Base-by-base conservation (phyloP, 345 rosid genomes). In the Rhodamnia rubescens region DNA sequence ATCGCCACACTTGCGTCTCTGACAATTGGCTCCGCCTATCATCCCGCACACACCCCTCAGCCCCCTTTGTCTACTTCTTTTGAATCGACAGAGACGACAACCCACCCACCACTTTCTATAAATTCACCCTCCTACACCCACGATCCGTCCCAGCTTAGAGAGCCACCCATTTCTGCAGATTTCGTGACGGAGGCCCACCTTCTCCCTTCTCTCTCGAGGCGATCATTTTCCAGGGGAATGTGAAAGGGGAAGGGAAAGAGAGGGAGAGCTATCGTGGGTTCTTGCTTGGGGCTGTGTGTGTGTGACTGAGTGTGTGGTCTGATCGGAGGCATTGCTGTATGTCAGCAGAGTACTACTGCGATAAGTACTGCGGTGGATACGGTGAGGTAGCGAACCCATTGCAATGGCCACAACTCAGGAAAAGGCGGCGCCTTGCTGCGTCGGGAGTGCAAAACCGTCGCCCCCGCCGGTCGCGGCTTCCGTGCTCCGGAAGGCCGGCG, bases 321-420 rank as follows among this genome's bases (percentile, higher is more conserved):
- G 75, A 64, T 64, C 44, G 44, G 78, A 64, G 78, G 78, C 78
- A 64, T 84, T 90, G 90, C 92, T 92, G 95, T 91, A 92, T 93
- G 95, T 92, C 93, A 91, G 89, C 86, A 84, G 90, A 85, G 87
- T 86, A 88, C 87, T 92, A 88, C 78, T 32, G 75, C 75, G 75
- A 64, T 32, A 64, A 64, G 75, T 32, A 64, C 75, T 64, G 44
- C 12, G 78, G 44, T 88, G 27, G 88, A 61, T 91, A 88, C 85
- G 88, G 87, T 74, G 87, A 86, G 89, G 89, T 90, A 64, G 78
- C 78, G 78, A 93, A 92, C 74, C 95, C 95, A 49, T 86, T 89
- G 75, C 97, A 91, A 94, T 93, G 95, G 94, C 95, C 93, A 50
- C 95, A 92, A 75, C 93, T 92, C 85, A 89, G 92, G 88, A 94